Base-by-base conservation (phyloP, 805 yeast species). In the Kluyveromyces aestuarii region DNA sequence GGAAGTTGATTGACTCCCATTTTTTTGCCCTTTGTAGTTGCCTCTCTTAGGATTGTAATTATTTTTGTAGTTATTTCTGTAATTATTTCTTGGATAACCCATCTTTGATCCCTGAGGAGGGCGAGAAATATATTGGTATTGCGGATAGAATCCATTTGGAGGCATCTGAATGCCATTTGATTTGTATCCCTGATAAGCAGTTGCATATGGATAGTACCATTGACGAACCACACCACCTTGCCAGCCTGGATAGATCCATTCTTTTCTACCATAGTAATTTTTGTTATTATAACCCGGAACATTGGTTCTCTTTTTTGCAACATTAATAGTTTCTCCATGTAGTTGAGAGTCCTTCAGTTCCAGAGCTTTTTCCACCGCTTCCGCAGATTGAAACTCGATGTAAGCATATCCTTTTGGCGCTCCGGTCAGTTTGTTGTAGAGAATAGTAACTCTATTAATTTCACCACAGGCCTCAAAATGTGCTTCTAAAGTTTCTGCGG, bases 361-460 rank as follows among this genome's bases (percentile, higher is more conserved):
- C 42, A 81, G 61, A 1, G 88, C 86, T 27, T 62, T 62, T 6
- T 61, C 55, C 7, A 76, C 81, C 14, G 74, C 64, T 6, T 67
- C 73, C 5, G 53, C 50, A 8, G 60, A 56, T 13, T 72, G 74
- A 57, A 80, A 82, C 54, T 84, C 81, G 33, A 82, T 69, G 54
- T 80, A 82, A 1, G 86, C 87, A 58, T 77, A 79, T 2, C 86
- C 87, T 52, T 73, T 75, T 8, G 79, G 75, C 17, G 60, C 60
- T 0, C 79, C 78, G 1, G 76, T 68, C 53, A 56, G 65, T 41
- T 68, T 68, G 53, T 60, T 59, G 37, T 53, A 54, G 49, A 79
- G 66, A 19, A 80, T 71, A 1, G 84, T 80, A 10, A 80, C 73
- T 52, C 82, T 62, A 51, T 73, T 73, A 45, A 79, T 72, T 1